Evolutionary conservation across 169 alveolate species (phyloP).

Genomic region (Haemoproteus tartakovskyi): DNA sequence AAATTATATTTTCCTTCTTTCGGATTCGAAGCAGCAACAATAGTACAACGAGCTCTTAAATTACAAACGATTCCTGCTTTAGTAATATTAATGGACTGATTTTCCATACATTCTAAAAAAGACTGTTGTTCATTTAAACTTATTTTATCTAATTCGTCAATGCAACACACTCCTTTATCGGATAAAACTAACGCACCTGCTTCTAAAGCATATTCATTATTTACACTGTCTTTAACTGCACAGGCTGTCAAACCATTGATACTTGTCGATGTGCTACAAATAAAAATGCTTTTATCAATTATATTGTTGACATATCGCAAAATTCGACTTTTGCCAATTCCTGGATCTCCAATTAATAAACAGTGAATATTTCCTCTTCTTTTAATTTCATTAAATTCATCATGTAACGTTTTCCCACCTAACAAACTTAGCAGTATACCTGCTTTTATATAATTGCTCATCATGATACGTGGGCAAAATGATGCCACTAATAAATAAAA

Average conservation of each 20-base stretch:
- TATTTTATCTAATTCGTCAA: slow-evolving; percentile 89
- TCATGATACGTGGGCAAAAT: slow-evolving; percentile 66
- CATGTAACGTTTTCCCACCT: slow-evolving; percentile 73
- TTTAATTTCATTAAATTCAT: slow-evolving; percentile 44
- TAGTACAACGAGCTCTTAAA: slow-evolving; percentile 73
- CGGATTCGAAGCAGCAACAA: slow-evolving; percentile 79
- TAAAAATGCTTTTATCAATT: slow-evolving; percentile 67
- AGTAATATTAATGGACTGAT: slow-evolving; percentile 90
- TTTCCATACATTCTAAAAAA: slow-evolving; percentile 95
- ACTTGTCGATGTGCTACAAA: slow-evolving; percentile 87
- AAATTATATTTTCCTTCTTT: slow-evolving; percentile 34
- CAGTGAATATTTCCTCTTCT: slow-evolving; percentile 81
- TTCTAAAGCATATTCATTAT: slow-evolving; percentile 85
- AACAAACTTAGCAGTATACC: slow-evolving; percentile 71
- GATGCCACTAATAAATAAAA: slow-evolving; percentile 73
- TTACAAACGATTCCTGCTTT: slow-evolving; percentile 82
- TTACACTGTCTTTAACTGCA: slow-evolving; percentile 86
- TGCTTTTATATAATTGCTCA: slow-evolving; percentile 50
- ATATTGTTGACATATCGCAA: slow-evolving; percentile 81
- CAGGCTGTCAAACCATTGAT: slow-evolving; percentile 91
- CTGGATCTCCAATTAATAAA: slow-evolving; percentile 93
- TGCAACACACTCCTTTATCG: slow-evolving; percentile 94
- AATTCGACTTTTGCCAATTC: slow-evolving; percentile 93
- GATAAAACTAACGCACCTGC: slow-evolving; percentile 95
- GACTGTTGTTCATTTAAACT: slow-evolving; percentile 84